phyloP scores from a whole-genome alignment of 306 rosid species.

The Quercus gilva region DNA sequence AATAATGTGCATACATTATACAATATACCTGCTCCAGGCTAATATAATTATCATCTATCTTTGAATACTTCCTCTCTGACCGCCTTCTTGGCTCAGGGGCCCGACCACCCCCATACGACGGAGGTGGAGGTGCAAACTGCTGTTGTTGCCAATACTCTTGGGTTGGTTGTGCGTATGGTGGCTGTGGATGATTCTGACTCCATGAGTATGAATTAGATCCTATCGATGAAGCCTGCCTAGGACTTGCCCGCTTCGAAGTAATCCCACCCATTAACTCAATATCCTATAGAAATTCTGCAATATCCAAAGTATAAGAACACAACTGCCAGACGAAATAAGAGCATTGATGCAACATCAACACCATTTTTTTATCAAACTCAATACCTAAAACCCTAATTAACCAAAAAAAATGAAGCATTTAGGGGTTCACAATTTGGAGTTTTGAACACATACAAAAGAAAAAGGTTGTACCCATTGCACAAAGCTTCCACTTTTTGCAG shows the following conservation, averaged over 20 bases:
- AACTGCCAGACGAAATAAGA: neutral
- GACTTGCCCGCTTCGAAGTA: slow-evolving; percentile 51
- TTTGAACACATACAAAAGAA: neutral
- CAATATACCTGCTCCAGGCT: slow-evolving; percentile 72
- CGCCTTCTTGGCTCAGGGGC: slow-evolving; percentile 40
- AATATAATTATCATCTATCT: slow-evolving; percentile 62
- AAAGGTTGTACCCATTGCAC: too few relatives aligned
- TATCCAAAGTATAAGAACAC: neutral
- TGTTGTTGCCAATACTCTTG: slow-evolving; percentile 39
- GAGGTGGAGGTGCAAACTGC: slow-evolving; percentile 43
- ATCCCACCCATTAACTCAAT: slow-evolving; percentile 69
- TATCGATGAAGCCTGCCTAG: slow-evolving; percentile 37
- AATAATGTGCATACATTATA: neutral
- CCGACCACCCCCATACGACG: slow-evolving; percentile 37
- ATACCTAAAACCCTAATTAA: neutral
- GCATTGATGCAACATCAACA: slow-evolving; percentile 18
- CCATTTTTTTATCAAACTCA: neutral
- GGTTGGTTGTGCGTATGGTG: slow-evolving; percentile 45
- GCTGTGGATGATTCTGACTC: slow-evolving; percentile 37
- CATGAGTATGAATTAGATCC: slow-evolving; percentile 41
- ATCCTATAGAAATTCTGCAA: slow-evolving; percentile 28
- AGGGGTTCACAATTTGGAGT: neutral
- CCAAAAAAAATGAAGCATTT: neutral
- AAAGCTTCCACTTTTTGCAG: too few relatives aligned
- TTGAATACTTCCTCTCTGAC: slow-evolving; percentile 59